These are phyloP conservation scores for Blastobotrys serpentis DNA, from an alignment of 1,139 yeast genomes.

Conservation along the genomic window DNA sequence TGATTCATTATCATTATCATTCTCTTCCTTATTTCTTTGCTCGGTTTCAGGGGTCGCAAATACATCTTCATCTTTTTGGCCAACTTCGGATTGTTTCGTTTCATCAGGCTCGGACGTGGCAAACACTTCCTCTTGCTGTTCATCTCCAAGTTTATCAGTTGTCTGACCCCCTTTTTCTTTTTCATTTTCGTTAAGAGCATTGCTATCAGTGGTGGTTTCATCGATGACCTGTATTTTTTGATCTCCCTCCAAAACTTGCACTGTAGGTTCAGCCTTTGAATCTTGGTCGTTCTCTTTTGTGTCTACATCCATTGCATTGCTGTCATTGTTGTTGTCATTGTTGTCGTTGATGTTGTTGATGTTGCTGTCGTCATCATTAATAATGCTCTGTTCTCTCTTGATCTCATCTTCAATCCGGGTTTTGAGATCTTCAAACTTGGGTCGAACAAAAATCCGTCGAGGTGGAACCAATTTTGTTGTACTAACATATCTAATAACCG, in stretches of 20 bases:
- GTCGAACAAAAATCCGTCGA: slow-evolving; percentile 26
- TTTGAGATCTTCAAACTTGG: slow-evolving; percentile 20
- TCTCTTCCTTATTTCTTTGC: slow-evolving; percentile 7
- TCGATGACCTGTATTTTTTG: slow-evolving; percentile 19
- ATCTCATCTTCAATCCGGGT: slow-evolving; percentile 7
- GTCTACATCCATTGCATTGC: neutral
- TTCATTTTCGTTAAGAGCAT: no score
- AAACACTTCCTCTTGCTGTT: slow-evolving; percentile 14
- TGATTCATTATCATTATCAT: neutral
- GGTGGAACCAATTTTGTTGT: slow-evolving; percentile 34
- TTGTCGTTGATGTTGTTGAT: slow-evolving; percentile 10
- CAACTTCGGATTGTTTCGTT: neutral
- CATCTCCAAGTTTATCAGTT: neutral
- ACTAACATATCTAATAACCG: slow-evolving; percentile 55
- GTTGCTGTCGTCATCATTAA: no score
- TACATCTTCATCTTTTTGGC: slow-evolving; percentile 1
- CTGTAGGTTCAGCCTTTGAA: slow-evolving; percentile 6
- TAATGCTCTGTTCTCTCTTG: slow-evolving; percentile 10
- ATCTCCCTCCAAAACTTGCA: slow-evolving; percentile 8
- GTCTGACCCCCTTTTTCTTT: slow-evolving; percentile 15
- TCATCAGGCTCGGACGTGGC: slow-evolving; percentile 5
- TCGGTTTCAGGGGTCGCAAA: neutral
- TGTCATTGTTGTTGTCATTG: neutral
- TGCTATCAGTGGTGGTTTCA: no score
- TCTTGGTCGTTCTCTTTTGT: no score